Conservation (phyloP, 371 early-diverging fungal species). For the Cokeromyces recurvatus region DNA sequence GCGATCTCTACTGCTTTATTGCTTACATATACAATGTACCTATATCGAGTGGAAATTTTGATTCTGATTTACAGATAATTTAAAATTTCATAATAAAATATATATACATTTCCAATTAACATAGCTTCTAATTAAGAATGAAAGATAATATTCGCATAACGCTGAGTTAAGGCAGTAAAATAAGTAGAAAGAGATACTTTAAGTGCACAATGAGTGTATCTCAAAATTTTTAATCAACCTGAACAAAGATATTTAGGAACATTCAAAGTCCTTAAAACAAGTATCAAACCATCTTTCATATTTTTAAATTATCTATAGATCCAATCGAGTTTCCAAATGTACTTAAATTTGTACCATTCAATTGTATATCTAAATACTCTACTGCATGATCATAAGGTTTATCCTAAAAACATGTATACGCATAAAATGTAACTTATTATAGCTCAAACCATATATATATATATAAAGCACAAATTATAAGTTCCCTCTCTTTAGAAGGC, state of each 20-base stretch:
- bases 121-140: slow-evolving; percentile 66
- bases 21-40: slow-evolving; percentile 48
- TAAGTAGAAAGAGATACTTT: slow-evolving; percentile 81
- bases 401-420: slow-evolving; percentile 9
- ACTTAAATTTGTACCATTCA: slow-evolving; percentile 46
- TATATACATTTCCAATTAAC: slow-evolving; percentile 6
- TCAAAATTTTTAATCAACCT: slow-evolving; percentile 63
- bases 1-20: slow-evolving; percentile 64
- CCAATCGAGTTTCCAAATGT: slow-evolving; percentile 65
- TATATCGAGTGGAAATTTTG: slow-evolving; percentile 47
- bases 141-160: slow-evolving; percentile 94
- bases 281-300: slow-evolving; percentile 48
- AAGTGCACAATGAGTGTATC: slow-evolving; percentile 72
- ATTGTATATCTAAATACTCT: slow-evolving; percentile 44
- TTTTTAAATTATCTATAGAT: slow-evolving; percentile 47
- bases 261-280: slow-evolving; percentile 71
- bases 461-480: slow-evolving; percentile 31
- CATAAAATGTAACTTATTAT: too few species aligned
- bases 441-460: background rate
- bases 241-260: slow-evolving; percentile 86
- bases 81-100: background rate
- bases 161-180: slow-evolving; percentile 90
- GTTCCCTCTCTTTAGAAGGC: slow-evolving; percentile 57
- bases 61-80: slow-evolving; percentile 18
- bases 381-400: slow-evolving; percentile 38